These are phyloP conservation scores for Phyllosticta paracitricarpa DNA, from an alignment of 2,329 filamentous ascomycete genomes.

Conservation along the genomic window DNA sequence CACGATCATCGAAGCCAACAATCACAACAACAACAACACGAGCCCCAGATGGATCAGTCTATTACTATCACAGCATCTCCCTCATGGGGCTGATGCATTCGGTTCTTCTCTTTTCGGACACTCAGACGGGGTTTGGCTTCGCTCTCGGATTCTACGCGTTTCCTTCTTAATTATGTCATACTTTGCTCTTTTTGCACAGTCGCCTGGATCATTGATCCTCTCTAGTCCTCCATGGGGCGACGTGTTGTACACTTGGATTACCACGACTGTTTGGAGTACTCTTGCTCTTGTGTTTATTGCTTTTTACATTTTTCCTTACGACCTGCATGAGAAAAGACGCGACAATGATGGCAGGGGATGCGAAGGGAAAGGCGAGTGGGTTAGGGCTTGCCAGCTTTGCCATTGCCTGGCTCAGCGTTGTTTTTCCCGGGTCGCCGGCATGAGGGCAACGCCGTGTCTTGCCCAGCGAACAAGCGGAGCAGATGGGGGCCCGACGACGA, in stretches of 20 bases:
- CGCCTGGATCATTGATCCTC: background rate
- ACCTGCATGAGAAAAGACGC: background rate
- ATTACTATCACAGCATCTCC: background rate
- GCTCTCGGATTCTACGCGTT: background rate
- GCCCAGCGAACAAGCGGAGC: background rate
- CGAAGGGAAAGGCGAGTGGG: background rate
- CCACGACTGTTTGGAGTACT: background rate
- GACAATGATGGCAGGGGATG: background rate
- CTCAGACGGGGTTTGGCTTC: background rate
- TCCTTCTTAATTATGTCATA: constrained; percentile 9
- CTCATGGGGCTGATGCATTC: background rate
- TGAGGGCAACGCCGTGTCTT: background rate
- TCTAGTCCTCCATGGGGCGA: background rate
- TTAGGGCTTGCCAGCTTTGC: background rate
- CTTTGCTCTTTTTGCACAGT: background rate
- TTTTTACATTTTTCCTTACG: background rate
- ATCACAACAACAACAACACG: too few species aligned
- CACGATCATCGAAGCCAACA: background rate
- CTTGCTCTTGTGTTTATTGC: background rate
- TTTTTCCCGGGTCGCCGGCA: background rate
- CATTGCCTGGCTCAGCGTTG: background rate
- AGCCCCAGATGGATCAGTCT: too few species aligned
- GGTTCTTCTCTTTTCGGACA: constrained; percentile 7
- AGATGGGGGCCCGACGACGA: background rate
- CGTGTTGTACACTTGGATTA: background rate